Percentiles rank a stretch among this genome's conserved stretches.
These are phyloP conservation scores for Penicillium flavigenum DNA, from an alignment of 495 filamentous ascomycete genomes.

Conservation along the genomic window DNA sequence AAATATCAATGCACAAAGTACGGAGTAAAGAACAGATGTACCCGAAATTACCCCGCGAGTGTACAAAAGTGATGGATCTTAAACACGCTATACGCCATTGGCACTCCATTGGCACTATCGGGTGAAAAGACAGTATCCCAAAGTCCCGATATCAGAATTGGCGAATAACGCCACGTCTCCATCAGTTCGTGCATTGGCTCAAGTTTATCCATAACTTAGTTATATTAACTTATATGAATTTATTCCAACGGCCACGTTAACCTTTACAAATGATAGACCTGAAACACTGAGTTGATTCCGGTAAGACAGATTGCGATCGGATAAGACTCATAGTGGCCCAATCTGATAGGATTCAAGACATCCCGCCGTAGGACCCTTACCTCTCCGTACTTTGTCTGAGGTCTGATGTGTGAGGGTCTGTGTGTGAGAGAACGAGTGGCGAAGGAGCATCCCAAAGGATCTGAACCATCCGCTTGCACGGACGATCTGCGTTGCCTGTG, in stretches of 20 bases:
- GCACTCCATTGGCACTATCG: not conserved
- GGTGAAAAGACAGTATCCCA: not conserved
- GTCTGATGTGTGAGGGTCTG: not conserved
- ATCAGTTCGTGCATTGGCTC: constrained; percentile 4
- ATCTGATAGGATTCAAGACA: not conserved
- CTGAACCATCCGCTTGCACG: not conserved
- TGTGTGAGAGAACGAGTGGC: too few relatives aligned
- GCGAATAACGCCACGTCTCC: not conserved
- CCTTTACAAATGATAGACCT: not conserved
- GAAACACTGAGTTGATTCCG: not conserved
- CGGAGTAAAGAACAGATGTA: not conserved
- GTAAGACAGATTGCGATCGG: not conserved
- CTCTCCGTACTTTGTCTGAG: not conserved
- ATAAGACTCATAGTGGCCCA: not conserved
- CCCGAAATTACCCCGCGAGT: not conserved
- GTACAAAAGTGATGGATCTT: not conserved
- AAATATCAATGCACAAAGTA: not conserved
- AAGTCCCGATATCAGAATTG: not conserved
- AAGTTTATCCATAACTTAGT: not conserved
- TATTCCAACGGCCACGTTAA: not conserved
- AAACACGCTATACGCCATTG: not conserved
- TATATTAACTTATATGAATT: not conserved
- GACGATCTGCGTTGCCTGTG: not conserved
- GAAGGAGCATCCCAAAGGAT: not conserved
- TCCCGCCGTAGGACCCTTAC: not conserved